Conservation (phyloP, 768 basidiomycete species). For the Punctularia strigosozonata region DNA sequence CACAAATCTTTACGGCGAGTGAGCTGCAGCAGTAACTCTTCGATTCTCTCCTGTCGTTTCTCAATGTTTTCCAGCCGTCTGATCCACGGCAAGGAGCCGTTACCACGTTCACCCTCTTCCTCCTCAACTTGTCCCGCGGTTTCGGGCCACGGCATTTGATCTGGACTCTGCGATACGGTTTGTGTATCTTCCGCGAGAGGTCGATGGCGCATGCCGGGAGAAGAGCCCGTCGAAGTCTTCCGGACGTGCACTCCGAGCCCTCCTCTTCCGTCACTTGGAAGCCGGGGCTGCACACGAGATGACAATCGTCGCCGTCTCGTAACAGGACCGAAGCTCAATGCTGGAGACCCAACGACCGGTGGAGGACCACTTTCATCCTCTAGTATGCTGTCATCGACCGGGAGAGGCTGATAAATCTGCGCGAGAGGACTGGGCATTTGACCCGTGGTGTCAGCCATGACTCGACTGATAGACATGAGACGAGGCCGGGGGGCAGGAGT, state of each 20-base stretch:
- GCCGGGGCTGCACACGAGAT: constrained; percentile 11
- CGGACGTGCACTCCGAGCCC: too few species aligned
- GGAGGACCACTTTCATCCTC: constrained; percentile 13
- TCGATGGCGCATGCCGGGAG: too few species aligned
- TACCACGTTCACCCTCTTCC: constrained; percentile 8
- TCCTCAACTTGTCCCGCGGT: constrained; percentile 17
- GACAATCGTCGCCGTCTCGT: constrained; percentile 27
- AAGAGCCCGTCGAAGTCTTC: constrained; percentile 5
- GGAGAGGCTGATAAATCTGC: constrained; percentile 59
- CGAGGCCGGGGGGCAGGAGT: too few species aligned
- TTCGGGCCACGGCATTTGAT: constrained; percentile 13
- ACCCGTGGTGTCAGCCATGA: too few species aligned
- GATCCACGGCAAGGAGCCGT: constrained; percentile 11
- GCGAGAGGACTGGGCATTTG: constrained; percentile 61
- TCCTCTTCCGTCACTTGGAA: constrained; percentile 4
- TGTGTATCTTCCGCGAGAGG: constrained; percentile 7
- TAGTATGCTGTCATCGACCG: constrained; percentile 36
- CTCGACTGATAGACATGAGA: too few species aligned
- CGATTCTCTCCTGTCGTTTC: constrained; percentile 33
- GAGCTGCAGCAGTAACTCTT: constrained; percentile 29
- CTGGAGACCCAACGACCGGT: constrained; percentile 8
- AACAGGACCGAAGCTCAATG: constrained; percentile 27
- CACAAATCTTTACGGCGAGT: constrained; percentile 3
- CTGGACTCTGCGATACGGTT: constrained; percentile 17
- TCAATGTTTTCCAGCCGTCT: constrained; percentile 30